These are phyloP conservation scores for Aaosphaeria pasadenensis DNA, from an alignment of 2,329 filamentous ascomycete species.

Conservation along the genomic window DNA sequence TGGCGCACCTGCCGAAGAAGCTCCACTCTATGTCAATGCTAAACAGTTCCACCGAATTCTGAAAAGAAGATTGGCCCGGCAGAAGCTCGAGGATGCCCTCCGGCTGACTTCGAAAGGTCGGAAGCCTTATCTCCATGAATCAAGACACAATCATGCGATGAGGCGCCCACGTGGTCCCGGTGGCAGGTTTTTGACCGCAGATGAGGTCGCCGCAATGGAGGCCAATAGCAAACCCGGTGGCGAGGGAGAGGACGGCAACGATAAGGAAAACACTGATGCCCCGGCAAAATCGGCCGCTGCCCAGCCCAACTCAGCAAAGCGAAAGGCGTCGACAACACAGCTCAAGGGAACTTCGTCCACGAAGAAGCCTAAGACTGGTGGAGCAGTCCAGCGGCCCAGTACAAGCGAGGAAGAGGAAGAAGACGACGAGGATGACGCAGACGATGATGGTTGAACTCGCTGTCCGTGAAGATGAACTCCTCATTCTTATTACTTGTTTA, in stretches of 20 bases:
- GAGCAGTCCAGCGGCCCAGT: conserved; percentile 35
- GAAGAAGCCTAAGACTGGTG: conserved; percentile 52
- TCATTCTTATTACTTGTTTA: conserved; percentile 2
- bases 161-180: conserved; percentile 88
- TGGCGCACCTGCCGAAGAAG: conserved; percentile 70
- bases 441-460: conserved; percentile 39
- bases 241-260: conserved; percentile 27
- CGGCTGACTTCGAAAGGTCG: conserved; percentile 90
- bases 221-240: conserved; percentile 49
- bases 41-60: conserved; percentile 98
- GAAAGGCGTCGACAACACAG: conserved; percentile 31
- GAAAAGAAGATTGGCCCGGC: conserved; percentile 87
- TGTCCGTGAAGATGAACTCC: conserved; percentile 1
- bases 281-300: conserved; percentile 21
- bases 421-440: conserved; percentile 50
- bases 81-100: conserved; percentile 89
- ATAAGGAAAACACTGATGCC: conserved; percentile 39
- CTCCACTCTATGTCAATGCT: conserved; percentile 94
- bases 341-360: conserved; percentile 28
- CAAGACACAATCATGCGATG: conserved; percentile 97
- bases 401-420: conserved; percentile 54
- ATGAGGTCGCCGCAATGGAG: conserved; percentile 91
- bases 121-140: conserved; percentile 96
- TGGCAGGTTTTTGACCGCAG: conserved; percentile 91
- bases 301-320: conserved; percentile 16